phyloP scores from a whole-genome alignment of 805 yeast species.

The Kregervanrija delftensis region DNA sequence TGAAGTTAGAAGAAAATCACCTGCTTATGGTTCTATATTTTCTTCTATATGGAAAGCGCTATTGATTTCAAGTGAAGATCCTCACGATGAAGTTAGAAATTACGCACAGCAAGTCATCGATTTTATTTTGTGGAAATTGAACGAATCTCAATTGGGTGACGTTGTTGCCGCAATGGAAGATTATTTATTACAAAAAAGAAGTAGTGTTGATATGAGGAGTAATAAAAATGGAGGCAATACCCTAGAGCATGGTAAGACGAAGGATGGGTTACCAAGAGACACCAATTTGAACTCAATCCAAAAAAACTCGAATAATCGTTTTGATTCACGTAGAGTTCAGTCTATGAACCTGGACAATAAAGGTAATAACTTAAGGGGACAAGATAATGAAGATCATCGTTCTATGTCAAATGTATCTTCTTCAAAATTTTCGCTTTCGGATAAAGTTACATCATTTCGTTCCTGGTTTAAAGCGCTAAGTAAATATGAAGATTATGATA shows the following conservation, averaged over 20 bases:
- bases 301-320: not conserved
- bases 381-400: not conserved
- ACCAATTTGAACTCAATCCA: conserved; percentile 2
- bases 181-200: conserved; percentile 45
- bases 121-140: conserved; percentile 54
- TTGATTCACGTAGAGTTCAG: conserved; percentile 17
- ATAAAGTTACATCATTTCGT: conserved; percentile 9
- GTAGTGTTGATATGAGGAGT: conserved; percentile 1
- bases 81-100: conserved; percentile 71
- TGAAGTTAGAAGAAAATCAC: conserved; percentile 57
- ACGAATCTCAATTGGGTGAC: conserved; percentile 58
- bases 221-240: conserved; percentile 6
- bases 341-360: conserved; percentile 15
- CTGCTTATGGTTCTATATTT: conserved; percentile 83
- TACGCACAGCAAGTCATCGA: conserved; percentile 73
- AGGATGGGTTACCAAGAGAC: not conserved
- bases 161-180: conserved; percentile 62
- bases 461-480: conserved; percentile 20
- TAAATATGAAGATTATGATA: conserved; percentile 14
- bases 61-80: conserved; percentile 77
- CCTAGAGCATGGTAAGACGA: conserved; percentile 2
- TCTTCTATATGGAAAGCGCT: conserved; percentile 84
- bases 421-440: conserved; percentile 6
- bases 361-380: not conserved
- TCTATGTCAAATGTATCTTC: conserved; percentile 10